Conservation (phyloP, 1,139 yeast species). For the Geotrichum reessii region DNA sequence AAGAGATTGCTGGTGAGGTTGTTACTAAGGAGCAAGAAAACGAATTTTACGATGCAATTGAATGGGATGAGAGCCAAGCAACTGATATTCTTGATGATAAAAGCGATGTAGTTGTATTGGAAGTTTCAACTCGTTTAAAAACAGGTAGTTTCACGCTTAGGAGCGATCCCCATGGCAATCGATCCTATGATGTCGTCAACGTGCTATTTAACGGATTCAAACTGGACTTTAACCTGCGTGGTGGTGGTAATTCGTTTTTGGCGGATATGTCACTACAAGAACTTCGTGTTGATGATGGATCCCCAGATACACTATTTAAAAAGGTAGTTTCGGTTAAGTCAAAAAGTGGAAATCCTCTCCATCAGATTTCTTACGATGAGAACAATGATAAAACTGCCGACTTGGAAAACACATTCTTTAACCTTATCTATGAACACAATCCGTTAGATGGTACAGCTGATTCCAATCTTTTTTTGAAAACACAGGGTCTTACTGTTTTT, state of each 20-base stretch:
- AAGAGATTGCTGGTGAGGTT: constrained; percentile 25
- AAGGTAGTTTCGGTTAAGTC: constrained; percentile 84
- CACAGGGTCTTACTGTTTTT: constrained; percentile 82
- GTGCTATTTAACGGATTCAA: constrained; percentile 74
- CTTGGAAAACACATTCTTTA: constrained; percentile 59
- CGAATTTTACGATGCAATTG: constrained; percentile 90
- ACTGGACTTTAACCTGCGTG: constrained; percentile 62
- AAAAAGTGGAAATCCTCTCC: constrained; percentile 35
- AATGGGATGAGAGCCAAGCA: constrained; percentile 66
- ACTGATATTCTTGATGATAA: constrained; percentile 60
- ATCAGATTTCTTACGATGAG: constrained; percentile 18
- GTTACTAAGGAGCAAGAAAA: constrained; percentile 42
- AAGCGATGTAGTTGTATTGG: constrained; percentile 60
- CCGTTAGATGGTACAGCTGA: constrained; percentile 84
- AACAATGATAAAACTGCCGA: constrained; percentile 23
- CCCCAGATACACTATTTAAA: constrained; percentile 63
- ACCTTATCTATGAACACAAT: constrained; percentile 72
- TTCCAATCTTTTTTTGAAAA: constrained; percentile 62
- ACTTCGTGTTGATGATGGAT: constrained; percentile 81
- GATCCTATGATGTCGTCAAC: constrained; percentile 57
- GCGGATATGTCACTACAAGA: constrained; percentile 71
- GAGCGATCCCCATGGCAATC: constrained; percentile 31
- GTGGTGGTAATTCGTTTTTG: constrained; percentile 61
- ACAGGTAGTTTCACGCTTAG: constrained; percentile 71
- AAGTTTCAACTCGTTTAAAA: constrained; percentile 59